These are phyloP conservation scores for Pyrenophora tritici-repentis DNA, from an alignment of 2,329 filamentous ascomycete genomes.

Conservation along the genomic window DNA sequence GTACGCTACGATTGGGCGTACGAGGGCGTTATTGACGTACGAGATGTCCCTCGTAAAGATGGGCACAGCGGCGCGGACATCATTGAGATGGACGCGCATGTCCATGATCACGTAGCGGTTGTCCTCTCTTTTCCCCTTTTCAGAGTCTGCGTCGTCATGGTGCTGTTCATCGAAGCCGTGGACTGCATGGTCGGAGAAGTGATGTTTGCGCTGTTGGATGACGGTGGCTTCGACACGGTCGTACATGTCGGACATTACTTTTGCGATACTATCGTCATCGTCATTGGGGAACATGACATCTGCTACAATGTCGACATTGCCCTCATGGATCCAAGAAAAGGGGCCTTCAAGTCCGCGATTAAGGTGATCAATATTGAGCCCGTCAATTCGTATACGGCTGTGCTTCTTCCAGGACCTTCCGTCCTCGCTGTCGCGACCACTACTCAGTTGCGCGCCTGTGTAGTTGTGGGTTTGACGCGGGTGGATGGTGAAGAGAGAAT, in stretches of 20 bases:
- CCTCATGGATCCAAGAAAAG: constrained; percentile 97
- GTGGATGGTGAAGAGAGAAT: constrained; percentile 96
- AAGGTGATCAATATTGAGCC: constrained; percentile 90
- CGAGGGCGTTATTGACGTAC: constrained; percentile 93
- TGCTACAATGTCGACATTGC: constrained; percentile 93
- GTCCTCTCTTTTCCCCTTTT: constrained; percentile 54
- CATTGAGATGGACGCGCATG: constrained; percentile 90
- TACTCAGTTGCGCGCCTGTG: constrained; percentile 65
- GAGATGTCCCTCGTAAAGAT: constrained; percentile 90
- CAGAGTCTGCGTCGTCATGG: constrained; percentile 20
- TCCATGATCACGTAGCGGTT: constrained; percentile 90
- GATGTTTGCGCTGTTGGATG: constrained; percentile 68
- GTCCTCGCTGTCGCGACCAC: constrained; percentile 63
- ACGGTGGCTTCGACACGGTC: constrained; percentile 94
- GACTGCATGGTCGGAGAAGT: constrained; percentile 43
- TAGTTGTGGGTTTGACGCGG: constrained; percentile 86
- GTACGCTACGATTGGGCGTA: constrained; percentile 95
- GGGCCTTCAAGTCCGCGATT: constrained; percentile 92
- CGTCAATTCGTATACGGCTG: constrained; percentile 88
- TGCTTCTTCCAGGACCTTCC: constrained; percentile 92
- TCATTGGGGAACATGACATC: constrained; percentile 95
- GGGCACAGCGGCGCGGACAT: constrained; percentile 89
- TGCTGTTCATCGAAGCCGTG: constrained; percentile 36
- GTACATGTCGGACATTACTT: constrained; percentile 97
- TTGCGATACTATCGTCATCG: constrained; percentile 83